These are phyloP conservation scores for Nothophoma quercina DNA, from an alignment of 2,329 filamentous ascomycete genomes.

Conservation along the genomic window DNA sequence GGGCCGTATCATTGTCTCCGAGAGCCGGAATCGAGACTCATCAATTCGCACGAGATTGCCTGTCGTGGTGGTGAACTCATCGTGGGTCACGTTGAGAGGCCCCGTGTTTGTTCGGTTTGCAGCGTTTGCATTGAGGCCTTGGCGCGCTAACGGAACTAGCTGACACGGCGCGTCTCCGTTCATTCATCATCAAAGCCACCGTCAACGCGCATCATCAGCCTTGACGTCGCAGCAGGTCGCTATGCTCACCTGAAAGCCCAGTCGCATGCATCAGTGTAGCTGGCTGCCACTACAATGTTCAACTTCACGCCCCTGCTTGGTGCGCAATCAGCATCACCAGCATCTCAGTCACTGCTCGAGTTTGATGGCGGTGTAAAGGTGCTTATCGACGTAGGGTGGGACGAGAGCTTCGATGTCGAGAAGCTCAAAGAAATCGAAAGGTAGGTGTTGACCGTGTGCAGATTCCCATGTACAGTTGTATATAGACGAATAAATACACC, in stretches of 20 bases:
- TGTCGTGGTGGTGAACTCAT: not conserved
- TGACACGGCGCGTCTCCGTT: constrained; percentile 2
- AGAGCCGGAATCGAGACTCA: not conserved
- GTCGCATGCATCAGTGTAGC: constrained; percentile 8
- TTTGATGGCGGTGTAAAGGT: constrained; percentile 97
- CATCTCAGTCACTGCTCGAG: constrained; percentile 94
- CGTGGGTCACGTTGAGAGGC: not conserved
- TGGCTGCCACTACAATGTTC: constrained; percentile 71
- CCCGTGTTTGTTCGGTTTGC: constrained; percentile 13
- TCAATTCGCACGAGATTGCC: not conserved
- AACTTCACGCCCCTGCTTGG: constrained; percentile 92
- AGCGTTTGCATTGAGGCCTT: not conserved
- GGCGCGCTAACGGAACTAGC: not conserved
- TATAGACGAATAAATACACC: constrained; percentile 20
- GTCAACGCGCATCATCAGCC: constrained; percentile 3
- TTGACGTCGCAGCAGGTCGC: constrained; percentile 3
- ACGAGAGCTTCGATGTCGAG: constrained; percentile 83
- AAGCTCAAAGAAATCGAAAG: constrained; percentile 90
- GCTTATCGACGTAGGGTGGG: constrained; percentile 94
- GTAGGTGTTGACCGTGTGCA: constrained; percentile 57
- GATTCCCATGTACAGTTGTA: constrained; percentile 13
- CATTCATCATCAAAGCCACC: not conserved
- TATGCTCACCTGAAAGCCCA: constrained; percentile 7
- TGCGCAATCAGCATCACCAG: constrained; percentile 83
- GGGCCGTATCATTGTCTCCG: constrained; percentile 1